These are phyloP conservation scores for Juncus inflexus DNA, from an alignment of 176 grass and related monocot species.

Conservation along the genomic window DNA sequence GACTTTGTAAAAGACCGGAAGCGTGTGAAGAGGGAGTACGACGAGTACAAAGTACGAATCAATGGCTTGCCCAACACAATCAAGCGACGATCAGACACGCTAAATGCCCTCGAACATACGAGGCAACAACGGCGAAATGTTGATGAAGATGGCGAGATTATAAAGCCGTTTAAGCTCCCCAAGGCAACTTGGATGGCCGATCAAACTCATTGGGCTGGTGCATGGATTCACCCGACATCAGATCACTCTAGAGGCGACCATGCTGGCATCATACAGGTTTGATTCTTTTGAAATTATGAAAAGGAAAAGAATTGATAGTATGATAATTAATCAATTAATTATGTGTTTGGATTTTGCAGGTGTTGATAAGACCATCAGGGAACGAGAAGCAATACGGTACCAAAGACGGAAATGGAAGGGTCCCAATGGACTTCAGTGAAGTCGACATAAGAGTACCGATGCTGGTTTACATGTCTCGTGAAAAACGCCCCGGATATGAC, in stretches of 20 bases:
- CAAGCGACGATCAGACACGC: conserved; percentile 49
- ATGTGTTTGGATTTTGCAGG: conserved; percentile 9
- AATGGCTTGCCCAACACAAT: conserved; percentile 50
- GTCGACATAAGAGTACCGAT: conserved; percentile 6
- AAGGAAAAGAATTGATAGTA: neutral
- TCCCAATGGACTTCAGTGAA: conserved; percentile 17
- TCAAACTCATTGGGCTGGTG: conserved; percentile 64
- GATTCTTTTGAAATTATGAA: conserved; percentile 7
- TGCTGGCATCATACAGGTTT: conserved; percentile 76
- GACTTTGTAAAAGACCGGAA: conserved; percentile 88
- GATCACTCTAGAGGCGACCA: conserved; percentile 88
- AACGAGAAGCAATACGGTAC: conserved; percentile 14
- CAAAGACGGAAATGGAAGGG: conserved; percentile 8
- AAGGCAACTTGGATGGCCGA: conserved; percentile 70
- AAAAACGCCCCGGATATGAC: conserved; percentile 27
- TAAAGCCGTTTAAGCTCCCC: conserved; percentile 31
- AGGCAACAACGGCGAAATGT: conserved; percentile 30
- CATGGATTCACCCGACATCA: conserved; percentile 56
- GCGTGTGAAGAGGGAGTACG: conserved; percentile 76
- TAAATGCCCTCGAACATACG: conserved; percentile 48
- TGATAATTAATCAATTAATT: conserved; percentile 1
- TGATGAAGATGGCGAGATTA: conserved; percentile 22
- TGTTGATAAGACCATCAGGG: conserved; percentile 18
- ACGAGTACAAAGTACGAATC: conserved; percentile 73
- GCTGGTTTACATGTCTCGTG: conserved; percentile 24